Base-by-base conservation (phyloP, 352 stramenopile genomes). In the Pythium pectinolyticum region DNA sequence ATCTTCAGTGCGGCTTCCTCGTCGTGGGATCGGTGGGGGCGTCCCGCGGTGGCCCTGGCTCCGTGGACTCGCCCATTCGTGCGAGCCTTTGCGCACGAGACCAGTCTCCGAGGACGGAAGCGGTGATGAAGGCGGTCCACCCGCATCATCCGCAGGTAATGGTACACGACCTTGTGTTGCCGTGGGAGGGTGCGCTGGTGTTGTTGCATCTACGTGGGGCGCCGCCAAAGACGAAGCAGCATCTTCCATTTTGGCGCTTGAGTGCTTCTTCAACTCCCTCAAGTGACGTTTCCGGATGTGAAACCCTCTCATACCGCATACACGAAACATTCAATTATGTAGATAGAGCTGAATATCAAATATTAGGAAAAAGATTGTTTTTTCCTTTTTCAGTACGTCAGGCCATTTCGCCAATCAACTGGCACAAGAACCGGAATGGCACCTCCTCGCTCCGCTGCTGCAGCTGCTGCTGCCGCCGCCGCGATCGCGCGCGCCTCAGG, bases 41-140 rank as follows among this genome's bases (percentile, higher is more conserved):
- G 61, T 69, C 20, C 61, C 61, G 19, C 61, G 52, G 17, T 53
- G 61, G 2, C 61, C 46, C 19, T 27, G 32, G 1, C 35, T 49
- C 19, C 61, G 61, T 24, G 61, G 46, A 59, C 61, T 69, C 45
- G 53, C 30, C 61, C 61, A 69, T 31, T 69, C 61, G 31, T 57
- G 61, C 20, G 53, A 51, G 37, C 43, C 46, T 37, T 68, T 68
- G 22, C 53, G 53, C 14, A 51, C 28, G 14, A 8, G 9, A n/a
- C n/a, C n/a, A n/a, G n/a, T n/a, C 34, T 69, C 52, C 14, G 54
- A 12, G n/a, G 32, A 17, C 22, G 40, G 20, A 6, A 50, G 22
- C 1, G 20, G 28, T 24, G n/a, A n/a, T n/a, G n/a, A n/a, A n/a
- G n/a, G n/a, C n/a, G n/a, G n/a, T n/a, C n/a, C n/a, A n/a, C n/a